These are phyloP conservation scores for Neotropicomus parvogracilis DNA, from an alignment of 1,284 basidiomycete species.

Conservation along the genomic window DNA sequence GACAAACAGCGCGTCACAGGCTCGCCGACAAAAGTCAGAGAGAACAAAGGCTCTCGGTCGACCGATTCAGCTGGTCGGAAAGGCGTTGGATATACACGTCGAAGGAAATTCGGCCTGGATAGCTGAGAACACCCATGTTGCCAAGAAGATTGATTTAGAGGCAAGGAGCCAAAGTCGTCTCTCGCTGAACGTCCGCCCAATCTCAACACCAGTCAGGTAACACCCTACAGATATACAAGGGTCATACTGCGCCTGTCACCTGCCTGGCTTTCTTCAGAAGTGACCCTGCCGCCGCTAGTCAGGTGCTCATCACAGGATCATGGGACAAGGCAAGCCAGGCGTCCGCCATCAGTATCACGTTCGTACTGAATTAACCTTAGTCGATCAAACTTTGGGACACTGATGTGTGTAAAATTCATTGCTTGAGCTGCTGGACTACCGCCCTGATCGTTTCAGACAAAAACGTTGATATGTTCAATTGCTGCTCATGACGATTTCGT, in stretches of 20 bases:
- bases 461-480: constrained; percentile 62
- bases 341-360: background rate
- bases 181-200: constrained; percentile 12
- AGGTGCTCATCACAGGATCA: constrained; percentile 75
- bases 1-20: constrained; percentile 37
- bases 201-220: constrained; percentile 63
- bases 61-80: constrained; percentile 73
- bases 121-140: constrained; percentile 78
- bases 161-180: constrained; percentile 39
- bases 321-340: constrained; percentile 75
- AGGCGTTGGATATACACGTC: constrained; percentile 69
- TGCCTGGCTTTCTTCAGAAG: constrained; percentile 64
- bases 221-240: constrained; percentile 69
- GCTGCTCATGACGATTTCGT: constrained; percentile 86
- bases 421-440: background rate
- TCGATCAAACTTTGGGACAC: constrained; percentile 82
- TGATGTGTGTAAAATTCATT: constrained; percentile 44
- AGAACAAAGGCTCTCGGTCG: constrained; percentile 67
- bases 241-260: constrained; percentile 86
- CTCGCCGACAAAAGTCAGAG: constrained; percentile 69
- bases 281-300: constrained; percentile 34
- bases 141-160: constrained; percentile 71
- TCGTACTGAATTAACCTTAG: constrained; percentile 35
- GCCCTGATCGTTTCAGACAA: constrained; percentile 51
- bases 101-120: constrained; percentile 71